phyloP scores from a whole-genome alignment of 805 yeast species.

The Ogataea henricii region DNA sequence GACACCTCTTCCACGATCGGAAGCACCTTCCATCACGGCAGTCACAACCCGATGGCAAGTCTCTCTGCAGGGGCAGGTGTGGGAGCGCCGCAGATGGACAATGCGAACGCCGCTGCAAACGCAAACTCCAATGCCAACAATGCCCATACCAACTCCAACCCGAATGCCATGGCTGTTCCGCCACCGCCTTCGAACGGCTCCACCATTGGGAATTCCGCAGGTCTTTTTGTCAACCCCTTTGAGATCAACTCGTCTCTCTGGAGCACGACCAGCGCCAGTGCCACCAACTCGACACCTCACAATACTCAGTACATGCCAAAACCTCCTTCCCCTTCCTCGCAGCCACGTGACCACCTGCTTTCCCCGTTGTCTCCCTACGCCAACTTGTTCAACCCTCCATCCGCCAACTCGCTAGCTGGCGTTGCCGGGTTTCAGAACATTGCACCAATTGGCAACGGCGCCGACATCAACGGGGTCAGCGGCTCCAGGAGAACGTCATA shows the following conservation, averaged over 20 bases:
- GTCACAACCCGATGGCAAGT: not conserved
- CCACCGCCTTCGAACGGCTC: conserved; percentile 5
- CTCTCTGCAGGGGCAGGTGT: conserved; percentile 2
- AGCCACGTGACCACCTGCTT: conserved; percentile 16
- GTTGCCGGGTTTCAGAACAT: conserved; percentile 6
- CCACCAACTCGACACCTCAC: conserved; percentile 2
- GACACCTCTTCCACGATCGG: conserved; percentile 13
- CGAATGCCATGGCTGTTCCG: too few species aligned
- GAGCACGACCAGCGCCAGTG: conserved; percentile 16
- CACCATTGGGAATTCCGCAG: not conserved
- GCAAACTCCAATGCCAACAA: not conserved
- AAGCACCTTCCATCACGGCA: not conserved
- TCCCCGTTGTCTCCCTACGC: conserved; percentile 24
- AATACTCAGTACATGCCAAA: conserved; percentile 10
- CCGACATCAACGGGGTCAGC: not conserved
- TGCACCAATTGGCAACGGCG: conserved; percentile 5
- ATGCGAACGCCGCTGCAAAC: not conserved
- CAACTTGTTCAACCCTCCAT: conserved; percentile 16
- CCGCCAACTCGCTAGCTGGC: conserved; percentile 2
- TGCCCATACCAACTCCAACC: too few species aligned
- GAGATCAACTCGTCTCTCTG: conserved; percentile 29
- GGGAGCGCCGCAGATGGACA: not conserved
- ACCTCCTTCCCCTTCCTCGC: conserved; percentile 9
- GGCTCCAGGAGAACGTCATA: conserved; percentile 24
- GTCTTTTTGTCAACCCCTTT: conserved; percentile 26